Percentiles rank a stretch among this genome's conserved stretches.
These are phyloP conservation scores for Cenococcum geophilum DNA, from an alignment of 495 filamentous ascomycete genomes.

Conservation along the genomic window DNA sequence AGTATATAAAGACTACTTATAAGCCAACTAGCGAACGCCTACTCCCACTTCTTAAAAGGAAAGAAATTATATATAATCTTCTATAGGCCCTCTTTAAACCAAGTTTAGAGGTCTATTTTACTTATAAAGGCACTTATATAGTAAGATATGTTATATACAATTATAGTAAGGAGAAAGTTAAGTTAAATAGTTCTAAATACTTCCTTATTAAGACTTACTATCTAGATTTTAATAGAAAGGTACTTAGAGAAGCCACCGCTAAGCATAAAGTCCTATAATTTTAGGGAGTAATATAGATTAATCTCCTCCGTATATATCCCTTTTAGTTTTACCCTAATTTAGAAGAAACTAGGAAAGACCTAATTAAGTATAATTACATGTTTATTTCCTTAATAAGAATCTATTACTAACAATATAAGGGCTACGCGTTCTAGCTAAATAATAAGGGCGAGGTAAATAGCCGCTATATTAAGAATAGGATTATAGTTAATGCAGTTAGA, in stretches of 20 bases:
- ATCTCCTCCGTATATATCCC: slow-evolving; percentile 49
- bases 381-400: neutral
- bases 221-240: slow-evolving; percentile 53
- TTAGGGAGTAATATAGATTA: slow-evolving; percentile 50
- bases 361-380: slow-evolving; percentile 11
- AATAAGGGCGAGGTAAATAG: neutral
- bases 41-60: neutral
- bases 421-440: neutral
- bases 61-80: neutral
- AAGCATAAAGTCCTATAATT: slow-evolving; percentile 45
- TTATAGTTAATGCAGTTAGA: neutral
- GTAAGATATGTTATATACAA: neutral
- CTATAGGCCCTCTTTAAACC: too few relatives aligned
- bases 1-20: neutral
- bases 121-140: neutral
- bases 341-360: slow-evolving; percentile 33
- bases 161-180: neutral
- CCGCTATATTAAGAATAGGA: neutral
- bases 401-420: too few relatives aligned
- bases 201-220: slow-evolving; percentile 28
- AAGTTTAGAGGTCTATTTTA: neutral
- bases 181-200: neutral
- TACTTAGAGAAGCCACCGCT: slow-evolving; percentile 45
- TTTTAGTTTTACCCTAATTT: slow-evolving; percentile 47
- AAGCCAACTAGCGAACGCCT: neutral